Evolutionary conservation across 495 filamentous ascomycete genomes (phyloP).

Genomic region (Hypoxylon subgilvum): DNA sequence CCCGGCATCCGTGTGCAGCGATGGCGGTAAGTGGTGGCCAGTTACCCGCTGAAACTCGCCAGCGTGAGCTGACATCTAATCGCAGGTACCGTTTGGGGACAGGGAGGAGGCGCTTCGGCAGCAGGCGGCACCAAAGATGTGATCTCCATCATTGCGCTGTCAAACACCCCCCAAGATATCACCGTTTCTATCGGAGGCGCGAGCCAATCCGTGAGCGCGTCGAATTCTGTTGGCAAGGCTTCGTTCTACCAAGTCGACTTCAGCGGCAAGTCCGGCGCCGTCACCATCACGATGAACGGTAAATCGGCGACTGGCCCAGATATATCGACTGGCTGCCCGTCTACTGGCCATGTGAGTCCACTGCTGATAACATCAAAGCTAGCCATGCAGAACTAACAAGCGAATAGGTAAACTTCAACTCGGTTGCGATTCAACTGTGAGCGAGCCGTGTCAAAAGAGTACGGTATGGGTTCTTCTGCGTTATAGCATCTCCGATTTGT

Average conservation of each 20-base stretch:
- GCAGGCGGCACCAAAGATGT: constrained; percentile 51
- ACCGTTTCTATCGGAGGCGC: constrained; percentile 58
- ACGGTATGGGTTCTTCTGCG: neutral
- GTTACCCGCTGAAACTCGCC: constrained; percentile 20
- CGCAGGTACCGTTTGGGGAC: constrained; percentile 53
- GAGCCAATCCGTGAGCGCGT: constrained; percentile 49
- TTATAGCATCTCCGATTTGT: neutral
- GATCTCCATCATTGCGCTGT: constrained; percentile 53
- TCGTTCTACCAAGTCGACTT: constrained; percentile 65
- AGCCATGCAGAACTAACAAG: constrained; percentile 20
- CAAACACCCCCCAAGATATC: constrained; percentile 45
- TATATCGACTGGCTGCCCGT: constrained; percentile 54
- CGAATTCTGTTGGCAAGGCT: constrained; percentile 37
- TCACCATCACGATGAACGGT: constrained; percentile 57
- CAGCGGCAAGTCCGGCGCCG: constrained; percentile 55
- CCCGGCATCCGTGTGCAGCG: constrained; percentile 38
- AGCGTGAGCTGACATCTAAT: constrained; percentile 9
- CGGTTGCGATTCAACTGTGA: constrained; percentile 47
- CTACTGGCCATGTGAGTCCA: constrained; percentile 55
- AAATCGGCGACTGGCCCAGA: constrained; percentile 52
- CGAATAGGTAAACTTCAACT: constrained; percentile 50
- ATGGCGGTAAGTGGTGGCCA: constrained; percentile 49
- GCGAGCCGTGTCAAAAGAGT: neutral
- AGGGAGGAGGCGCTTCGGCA: constrained; percentile 50
- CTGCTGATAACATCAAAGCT: neutral